Conservation (phyloP, 2,329 filamentous ascomycete species). For the Paecilomyces sp. region DNA sequence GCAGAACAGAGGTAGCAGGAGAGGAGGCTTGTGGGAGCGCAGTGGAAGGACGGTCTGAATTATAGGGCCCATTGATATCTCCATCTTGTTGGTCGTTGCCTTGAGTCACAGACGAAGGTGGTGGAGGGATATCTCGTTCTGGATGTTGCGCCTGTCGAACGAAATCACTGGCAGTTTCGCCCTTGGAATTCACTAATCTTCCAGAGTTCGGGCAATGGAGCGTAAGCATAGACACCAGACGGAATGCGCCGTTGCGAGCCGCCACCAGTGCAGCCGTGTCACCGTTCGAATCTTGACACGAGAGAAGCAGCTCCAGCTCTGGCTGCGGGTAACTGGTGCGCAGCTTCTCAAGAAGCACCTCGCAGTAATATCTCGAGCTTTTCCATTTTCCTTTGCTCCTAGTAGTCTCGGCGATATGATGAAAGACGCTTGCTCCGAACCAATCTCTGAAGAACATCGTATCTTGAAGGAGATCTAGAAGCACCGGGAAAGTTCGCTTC, state of each 20-base stretch:
- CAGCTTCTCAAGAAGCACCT: slow-evolving; percentile 81
- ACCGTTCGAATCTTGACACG: slow-evolving; percentile 75
- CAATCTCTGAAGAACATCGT: slow-evolving; percentile 76
- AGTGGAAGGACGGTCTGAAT: slow-evolving; percentile 19
- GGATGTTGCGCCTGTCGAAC: slow-evolving; percentile 66
- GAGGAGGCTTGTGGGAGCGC: slow-evolving; percentile 35
- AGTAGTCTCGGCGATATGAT: slow-evolving; percentile 87
- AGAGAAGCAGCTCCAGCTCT: slow-evolving; percentile 70
- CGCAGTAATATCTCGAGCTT: slow-evolving; percentile 87
- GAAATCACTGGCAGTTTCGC: slow-evolving; percentile 76
- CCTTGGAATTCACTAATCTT: slow-evolving; percentile 73
- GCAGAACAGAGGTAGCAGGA: slow-evolving; percentile 62
- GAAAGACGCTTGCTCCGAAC: slow-evolving; percentile 80
- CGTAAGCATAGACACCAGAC: slow-evolving; percentile 59
- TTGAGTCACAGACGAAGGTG: slow-evolving; percentile 59
- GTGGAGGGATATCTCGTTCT: slow-evolving; percentile 58
- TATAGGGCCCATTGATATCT: slow-evolving; percentile 19
- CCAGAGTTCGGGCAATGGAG: slow-evolving; percentile 70
- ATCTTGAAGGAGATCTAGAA: slow-evolving; percentile 74
- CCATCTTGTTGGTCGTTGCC: slow-evolving; percentile 30
- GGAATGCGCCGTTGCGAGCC: slow-evolving; percentile 78
- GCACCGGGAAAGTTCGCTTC: slow-evolving; percentile 78
- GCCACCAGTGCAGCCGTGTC: slow-evolving; percentile 88
- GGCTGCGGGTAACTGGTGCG: slow-evolving; percentile 68
- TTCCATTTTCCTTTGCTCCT: slow-evolving; percentile 78